phyloP scores from a whole-genome alignment of 768 basidiomycete species.

The Serendipita indica region DNA sequence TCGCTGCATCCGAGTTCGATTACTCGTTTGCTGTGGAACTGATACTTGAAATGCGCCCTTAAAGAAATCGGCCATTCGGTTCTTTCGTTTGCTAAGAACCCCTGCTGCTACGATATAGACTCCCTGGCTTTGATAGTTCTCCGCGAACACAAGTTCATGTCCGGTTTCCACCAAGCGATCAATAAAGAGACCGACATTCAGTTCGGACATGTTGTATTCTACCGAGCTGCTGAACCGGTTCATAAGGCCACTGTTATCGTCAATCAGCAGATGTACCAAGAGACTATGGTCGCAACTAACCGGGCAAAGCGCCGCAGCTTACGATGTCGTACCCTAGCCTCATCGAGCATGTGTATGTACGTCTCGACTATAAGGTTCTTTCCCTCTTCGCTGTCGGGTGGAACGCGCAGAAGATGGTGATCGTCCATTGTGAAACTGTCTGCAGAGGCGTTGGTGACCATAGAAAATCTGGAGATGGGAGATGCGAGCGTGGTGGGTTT shows the following conservation, averaged over 20 bases:
- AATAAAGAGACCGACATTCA: slow-evolving; percentile 67
- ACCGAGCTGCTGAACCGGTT: slow-evolving; percentile 89
- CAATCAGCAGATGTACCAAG: slow-evolving; percentile 1
- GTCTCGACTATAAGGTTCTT: slow-evolving; percentile 29
- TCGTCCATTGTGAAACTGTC: slow-evolving; percentile 4
- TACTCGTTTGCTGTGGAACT: slow-evolving; percentile 17
- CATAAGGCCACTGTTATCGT: slow-evolving; percentile 36
- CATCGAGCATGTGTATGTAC: slow-evolving; percentile 89
- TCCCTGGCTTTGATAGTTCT: slow-evolving; percentile 73
- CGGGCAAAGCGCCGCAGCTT: slow-evolving; percentile 89
- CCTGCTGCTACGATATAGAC: slow-evolving; percentile 78
- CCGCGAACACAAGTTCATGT: slow-evolving; percentile 89
- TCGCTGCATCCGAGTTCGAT: slow-evolving; percentile 19
- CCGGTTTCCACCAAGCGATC: slow-evolving; percentile 63
- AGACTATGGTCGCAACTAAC: slow-evolving; percentile 32
- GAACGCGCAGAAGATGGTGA: background rate
- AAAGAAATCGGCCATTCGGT: slow-evolving; percentile 64
- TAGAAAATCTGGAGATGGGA: slow-evolving; percentile 2
- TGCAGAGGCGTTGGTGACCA: slow-evolving; percentile 11
- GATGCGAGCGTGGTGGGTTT: slow-evolving; percentile 3
- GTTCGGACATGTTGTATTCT: slow-evolving; percentile 68
- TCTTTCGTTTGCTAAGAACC: slow-evolving; percentile 59
- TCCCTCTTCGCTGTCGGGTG: background rate
- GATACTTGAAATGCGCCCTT: slow-evolving; percentile 72
- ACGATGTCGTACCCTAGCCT: slow-evolving; percentile 78